Evolutionary conservation across 2,329 filamentous ascomycete species (phyloP), one percentile per base, ranked within the genome.

Genomic region (Neofusicoccum umdonicola): DNA sequence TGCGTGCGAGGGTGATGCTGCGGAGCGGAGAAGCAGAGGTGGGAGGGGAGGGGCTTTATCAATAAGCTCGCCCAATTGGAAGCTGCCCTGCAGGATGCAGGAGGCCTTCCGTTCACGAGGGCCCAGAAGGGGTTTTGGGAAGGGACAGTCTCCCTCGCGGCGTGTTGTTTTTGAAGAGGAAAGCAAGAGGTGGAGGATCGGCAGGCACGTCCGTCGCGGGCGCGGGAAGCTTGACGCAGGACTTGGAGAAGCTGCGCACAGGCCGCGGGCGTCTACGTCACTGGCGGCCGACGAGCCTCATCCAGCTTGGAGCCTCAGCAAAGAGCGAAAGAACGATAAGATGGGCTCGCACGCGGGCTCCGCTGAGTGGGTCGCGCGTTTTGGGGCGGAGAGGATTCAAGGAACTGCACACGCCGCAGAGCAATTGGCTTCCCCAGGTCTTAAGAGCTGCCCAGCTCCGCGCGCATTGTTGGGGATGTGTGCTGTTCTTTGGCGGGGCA

Each of bases 201-300:
- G 61, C 61, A 63, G 50, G 61, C 61, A 63, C 61, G 56, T 60
- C 56, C 56, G 61, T 52, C 44, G 61, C 37, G 61, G 39, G 37
- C 48, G 61, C 60, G 60, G 60, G 41, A 56, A 44, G 50, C 60
- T 63, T 48, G 41, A 63, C 48, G 15, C 47, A 34, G 22, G 27
- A 52, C 17, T 47, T 54, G 56, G 56, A 44, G 47, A 52, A 52
- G 61, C 48, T 35, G 37, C 50, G 61, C 61, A 63, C 61, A 54
- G 61, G 56, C 56, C 56, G 54, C 4, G 15, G 37, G 35, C 8
- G 41, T 4, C 37, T 60, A 60, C 56, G 56, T 60, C 56, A 60
- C 56, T 60, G 56, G 41, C 56, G 56, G 56, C 56, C 56, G 22
- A 47, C 42, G 56, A 60, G 42, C 56, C 56, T 47, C 56, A 60